phyloP scores from a whole-genome alignment of 1,139 yeast genomes.

The Suhomyces taliae region DNA sequence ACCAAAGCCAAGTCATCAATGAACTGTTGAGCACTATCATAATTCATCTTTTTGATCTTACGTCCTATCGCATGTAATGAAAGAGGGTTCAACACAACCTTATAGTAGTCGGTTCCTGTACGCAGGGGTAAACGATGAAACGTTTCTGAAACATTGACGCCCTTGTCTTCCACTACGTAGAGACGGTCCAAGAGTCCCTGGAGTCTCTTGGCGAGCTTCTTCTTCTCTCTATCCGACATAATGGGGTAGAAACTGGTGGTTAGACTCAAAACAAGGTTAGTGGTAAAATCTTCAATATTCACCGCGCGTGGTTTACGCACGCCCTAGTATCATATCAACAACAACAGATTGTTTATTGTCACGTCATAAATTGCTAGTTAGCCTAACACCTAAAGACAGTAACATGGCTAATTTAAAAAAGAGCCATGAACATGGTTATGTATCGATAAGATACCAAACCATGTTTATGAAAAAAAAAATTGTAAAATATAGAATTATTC shows the following conservation, averaged over 20 bases:
- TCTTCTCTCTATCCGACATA: conserved; percentile 41
- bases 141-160: conserved; percentile 44
- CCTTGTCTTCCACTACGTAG: conserved; percentile 45
- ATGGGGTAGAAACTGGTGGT: not conserved
- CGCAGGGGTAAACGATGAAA: conserved; percentile 56
- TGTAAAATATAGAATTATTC: no score
- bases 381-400: no score
- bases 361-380: no score
- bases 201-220: conserved; percentile 43
- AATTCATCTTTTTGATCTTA: conserved; percentile 49
- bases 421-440: no score
- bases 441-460: no score
- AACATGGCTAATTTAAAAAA: no score
- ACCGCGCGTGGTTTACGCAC: conserved; percentile 8
- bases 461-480: no score
- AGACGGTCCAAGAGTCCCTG: conserved; percentile 42
- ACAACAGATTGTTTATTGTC: no score
- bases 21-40: conserved; percentile 64
- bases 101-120: conserved; percentile 48
- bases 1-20: conserved; percentile 78
- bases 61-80: conserved; percentile 45
- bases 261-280: conserved; percentile 2
- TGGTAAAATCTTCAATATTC: conserved; percentile 6
- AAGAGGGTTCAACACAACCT: conserved; percentile 42
- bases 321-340: not conserved